Evolutionary conservation across 306 rosid genomes (phyloP).

Genomic region (Prunus mume): DNA sequence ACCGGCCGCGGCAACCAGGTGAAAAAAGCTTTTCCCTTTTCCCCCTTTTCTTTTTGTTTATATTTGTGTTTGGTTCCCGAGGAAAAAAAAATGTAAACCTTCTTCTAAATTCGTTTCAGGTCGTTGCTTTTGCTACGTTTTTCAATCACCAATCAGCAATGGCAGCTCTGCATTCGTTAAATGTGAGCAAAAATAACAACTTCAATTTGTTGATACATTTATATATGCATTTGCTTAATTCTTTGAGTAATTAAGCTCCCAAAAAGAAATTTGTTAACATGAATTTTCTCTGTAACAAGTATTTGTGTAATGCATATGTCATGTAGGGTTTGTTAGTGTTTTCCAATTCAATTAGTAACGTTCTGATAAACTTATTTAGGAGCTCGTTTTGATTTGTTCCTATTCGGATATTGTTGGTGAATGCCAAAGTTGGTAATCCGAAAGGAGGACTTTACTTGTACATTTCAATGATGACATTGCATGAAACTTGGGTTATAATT

Average conservation of each 20-base stretch:
- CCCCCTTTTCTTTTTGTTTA: background rate
- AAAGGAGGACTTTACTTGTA: background rate
- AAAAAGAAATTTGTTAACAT: background rate
- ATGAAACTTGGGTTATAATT: conserved; percentile 17
- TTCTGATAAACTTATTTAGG: background rate
- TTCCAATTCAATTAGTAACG: background rate
- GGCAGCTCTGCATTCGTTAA: conserved; percentile 69
- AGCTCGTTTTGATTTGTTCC: background rate
- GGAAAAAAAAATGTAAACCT: background rate
- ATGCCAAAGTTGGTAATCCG: conserved; percentile 1
- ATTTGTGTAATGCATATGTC: background rate
- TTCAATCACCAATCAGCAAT: conserved; percentile 85
- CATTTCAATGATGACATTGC: conserved; percentile 4
- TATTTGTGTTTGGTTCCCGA: conserved; percentile 3
- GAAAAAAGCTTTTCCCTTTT: background rate
- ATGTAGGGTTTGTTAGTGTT: background rate
- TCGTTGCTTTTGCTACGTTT: conserved; percentile 93
- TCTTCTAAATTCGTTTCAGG: conserved; percentile 44
- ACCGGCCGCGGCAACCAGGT: conserved; percentile 97
- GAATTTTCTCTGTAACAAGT: background rate
- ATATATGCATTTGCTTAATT: background rate
- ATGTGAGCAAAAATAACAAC: conserved; percentile 48
- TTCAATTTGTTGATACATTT: background rate
- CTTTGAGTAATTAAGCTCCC: background rate
- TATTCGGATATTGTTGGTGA: conserved; percentile 12